These are phyloP conservation scores for Aspergillus nidulans DNA, from an alignment of 495 filamentous ascomycete species.

Conservation along the genomic window DNA sequence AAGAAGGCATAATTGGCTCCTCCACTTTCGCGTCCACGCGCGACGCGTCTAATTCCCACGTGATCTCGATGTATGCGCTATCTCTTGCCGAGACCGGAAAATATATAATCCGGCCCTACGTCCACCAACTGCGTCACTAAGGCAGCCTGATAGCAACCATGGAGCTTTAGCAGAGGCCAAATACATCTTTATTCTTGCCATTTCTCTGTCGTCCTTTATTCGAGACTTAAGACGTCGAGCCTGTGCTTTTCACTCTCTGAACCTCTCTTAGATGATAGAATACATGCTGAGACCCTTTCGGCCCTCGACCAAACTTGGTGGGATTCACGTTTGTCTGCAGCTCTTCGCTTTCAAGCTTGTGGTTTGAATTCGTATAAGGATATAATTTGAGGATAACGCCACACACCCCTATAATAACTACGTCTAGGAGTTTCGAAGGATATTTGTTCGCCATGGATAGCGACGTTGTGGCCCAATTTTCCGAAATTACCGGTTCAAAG, in stretches of 20 bases:
- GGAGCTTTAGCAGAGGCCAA: background rate
- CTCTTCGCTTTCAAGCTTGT: slow-evolving; percentile 12
- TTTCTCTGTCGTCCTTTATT: background rate
- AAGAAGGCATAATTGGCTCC: slow-evolving; percentile 23
- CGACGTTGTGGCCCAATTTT: slow-evolving; percentile 47
- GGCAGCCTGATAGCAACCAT: slow-evolving; percentile 1
- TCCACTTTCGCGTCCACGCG: slow-evolving; percentile 2
- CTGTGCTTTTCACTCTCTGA: background rate
- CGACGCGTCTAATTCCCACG: background rate
- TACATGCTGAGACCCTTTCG: background rate
- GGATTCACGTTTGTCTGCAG: slow-evolving; percentile 41
- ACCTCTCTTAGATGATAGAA: slow-evolving; percentile 3
- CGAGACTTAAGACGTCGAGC: background rate
- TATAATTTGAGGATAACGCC: background rate
- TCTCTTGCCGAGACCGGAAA: too few species aligned
- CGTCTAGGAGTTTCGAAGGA: slow-evolving; percentile 1
- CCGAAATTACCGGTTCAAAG: slow-evolving; percentile 60
- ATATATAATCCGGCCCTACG: background rate
- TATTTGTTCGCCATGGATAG: slow-evolving; percentile 59
- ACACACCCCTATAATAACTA: background rate
- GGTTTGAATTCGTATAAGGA: background rate
- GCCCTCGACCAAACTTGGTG: background rate
- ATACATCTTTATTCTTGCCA: background rate
- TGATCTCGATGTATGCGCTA: too few species aligned
- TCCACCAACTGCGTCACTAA: slow-evolving; percentile 18